Conservation (phyloP, 2,329 filamentous ascomycete genomes). For the Neopestalotiopsis sp. region DNA sequence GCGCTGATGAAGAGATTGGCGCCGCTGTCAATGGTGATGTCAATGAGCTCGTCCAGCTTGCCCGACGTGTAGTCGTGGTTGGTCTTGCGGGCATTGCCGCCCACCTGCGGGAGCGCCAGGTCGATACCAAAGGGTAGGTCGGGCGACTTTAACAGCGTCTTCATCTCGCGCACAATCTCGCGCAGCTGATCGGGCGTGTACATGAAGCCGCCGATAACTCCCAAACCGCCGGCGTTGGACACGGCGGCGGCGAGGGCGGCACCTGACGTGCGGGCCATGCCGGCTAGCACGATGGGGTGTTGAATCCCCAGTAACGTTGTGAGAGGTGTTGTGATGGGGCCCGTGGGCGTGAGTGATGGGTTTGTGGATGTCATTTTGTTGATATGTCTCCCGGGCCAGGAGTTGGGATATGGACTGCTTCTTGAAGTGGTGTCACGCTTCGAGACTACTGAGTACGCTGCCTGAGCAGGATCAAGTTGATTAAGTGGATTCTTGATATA, state of each 20-base stretch:
- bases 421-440: not conserved
- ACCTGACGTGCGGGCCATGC: slow-evolving; percentile 88
- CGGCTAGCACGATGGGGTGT: slow-evolving; percentile 89
- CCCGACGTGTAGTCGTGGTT: slow-evolving; percentile 97
- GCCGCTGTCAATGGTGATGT: slow-evolving; percentile 84
- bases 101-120: slow-evolving; percentile 87
- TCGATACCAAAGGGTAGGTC: slow-evolving; percentile 88
- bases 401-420: not conserved
- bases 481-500: not conserved
- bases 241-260: slow-evolving; percentile 82
- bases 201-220: slow-evolving; percentile 73
- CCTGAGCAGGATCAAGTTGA: too few species aligned
- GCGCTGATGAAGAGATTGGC: slow-evolving; percentile 86
- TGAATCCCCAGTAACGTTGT: slow-evolving; percentile 80
- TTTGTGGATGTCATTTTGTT: slow-evolving; percentile 19
- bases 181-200: slow-evolving; percentile 78
- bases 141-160: slow-evolving; percentile 69
- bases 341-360: slow-evolving; percentile 17
- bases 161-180: slow-evolving; percentile 84
- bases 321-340: slow-evolving; percentile 75
- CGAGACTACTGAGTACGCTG: too few species aligned
- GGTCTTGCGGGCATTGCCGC: slow-evolving; percentile 81
- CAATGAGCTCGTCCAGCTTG: slow-evolving; percentile 84
- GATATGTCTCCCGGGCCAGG: not conserved
- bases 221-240: slow-evolving; percentile 85